Base-by-base conservation (phyloP, 2,329 filamentous ascomycete species). In the Epichloe bromicola region DNA sequence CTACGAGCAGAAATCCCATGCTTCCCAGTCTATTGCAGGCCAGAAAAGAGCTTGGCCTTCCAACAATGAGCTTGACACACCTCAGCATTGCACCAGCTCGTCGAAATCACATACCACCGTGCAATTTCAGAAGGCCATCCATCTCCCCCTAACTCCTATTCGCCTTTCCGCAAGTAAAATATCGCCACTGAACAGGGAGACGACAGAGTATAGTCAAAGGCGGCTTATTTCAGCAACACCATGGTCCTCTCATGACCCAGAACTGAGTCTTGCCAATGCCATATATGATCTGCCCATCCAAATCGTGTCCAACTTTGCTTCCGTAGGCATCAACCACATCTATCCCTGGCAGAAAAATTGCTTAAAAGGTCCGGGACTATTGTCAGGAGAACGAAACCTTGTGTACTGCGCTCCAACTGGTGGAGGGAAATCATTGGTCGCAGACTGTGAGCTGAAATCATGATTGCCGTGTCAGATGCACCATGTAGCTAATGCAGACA, bases 261-360 rank as follows among this genome's bases (percentile, higher is more conserved):
- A 75, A 51, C 71, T 88, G 17, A 79, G 74, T 14, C 70, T 90
- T 33, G 73, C 74, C 4, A 79, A 88, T 63, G 70, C 75, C 1
- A 69, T 68, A 39, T 90, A 88, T 67, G 76, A 70, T 8, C 70
- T 90, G 14, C 80, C 83, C 3, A 56, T 66, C 0, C 65, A 71
- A 23, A 67, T 89, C 39, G 76, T 86, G 3, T 65, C 71, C 17
- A 89, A 88, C 59, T 77, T 89, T 59, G 73, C 72, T 46, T 67
- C 70, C 0, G 70, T 86, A 39, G 85, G 85, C n/a, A 84, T 90
- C 51, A 76, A 72, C 40, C 77, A 75, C 56, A 89, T 89, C 53
- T 89, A 89, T 58, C 82, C 83, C 2, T 90, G 86, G 86, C 86
- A 89, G 65, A 84, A 84, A 48, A 80, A 82, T 52, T 90, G 86